These are phyloP conservation scores for Hypsizygus marmoreus DNA, from an alignment of 768 basidiomycete genomes.

Conservation along the genomic window DNA sequence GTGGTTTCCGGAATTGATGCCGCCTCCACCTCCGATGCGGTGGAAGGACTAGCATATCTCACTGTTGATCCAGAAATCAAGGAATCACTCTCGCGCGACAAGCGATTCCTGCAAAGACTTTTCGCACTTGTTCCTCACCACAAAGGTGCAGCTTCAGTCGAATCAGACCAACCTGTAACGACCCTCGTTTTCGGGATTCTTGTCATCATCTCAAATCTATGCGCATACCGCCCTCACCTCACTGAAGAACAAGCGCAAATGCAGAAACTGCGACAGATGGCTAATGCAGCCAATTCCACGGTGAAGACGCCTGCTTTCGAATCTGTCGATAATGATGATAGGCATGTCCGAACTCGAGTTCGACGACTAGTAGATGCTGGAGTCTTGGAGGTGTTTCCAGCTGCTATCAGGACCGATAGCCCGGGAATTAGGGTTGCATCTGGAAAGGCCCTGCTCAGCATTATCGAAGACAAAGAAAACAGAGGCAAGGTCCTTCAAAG, in stretches of 20 bases:
- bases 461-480: constrained; percentile 78
- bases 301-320: constrained; percentile 28
- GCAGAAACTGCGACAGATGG: constrained; percentile 77
- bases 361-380: constrained; percentile 61
- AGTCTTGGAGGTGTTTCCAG: constrained; percentile 60
- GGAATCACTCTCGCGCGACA: constrained; percentile 56
- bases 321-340: constrained; percentile 62
- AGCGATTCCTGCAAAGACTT: constrained; percentile 54
- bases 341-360: constrained; percentile 62
- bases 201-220: constrained; percentile 74
- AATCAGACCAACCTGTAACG: constrained; percentile 35
- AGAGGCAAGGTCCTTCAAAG: constrained; percentile 75
- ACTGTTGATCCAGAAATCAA: constrained; percentile 65
- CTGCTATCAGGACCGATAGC: constrained; percentile 64
- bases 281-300: constrained; percentile 41
- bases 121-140: constrained; percentile 58
- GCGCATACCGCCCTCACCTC: constrained; percentile 66
- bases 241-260: constrained; percentile 84
- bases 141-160: constrained; percentile 30
- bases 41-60: constrained; percentile 88
- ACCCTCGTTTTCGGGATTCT: constrained; percentile 78
- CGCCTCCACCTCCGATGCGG: constrained; percentile 56
- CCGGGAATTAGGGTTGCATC: constrained; percentile 56
- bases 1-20: constrained; percentile 42
- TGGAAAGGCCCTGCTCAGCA: constrained; percentile 64